Percentiles rank a stretch among this genome's conserved stretches.
These are phyloP conservation scores for Penicillium nordicum DNA, from an alignment of 2,329 filamentous ascomycete species.

Conservation along the genomic window DNA sequence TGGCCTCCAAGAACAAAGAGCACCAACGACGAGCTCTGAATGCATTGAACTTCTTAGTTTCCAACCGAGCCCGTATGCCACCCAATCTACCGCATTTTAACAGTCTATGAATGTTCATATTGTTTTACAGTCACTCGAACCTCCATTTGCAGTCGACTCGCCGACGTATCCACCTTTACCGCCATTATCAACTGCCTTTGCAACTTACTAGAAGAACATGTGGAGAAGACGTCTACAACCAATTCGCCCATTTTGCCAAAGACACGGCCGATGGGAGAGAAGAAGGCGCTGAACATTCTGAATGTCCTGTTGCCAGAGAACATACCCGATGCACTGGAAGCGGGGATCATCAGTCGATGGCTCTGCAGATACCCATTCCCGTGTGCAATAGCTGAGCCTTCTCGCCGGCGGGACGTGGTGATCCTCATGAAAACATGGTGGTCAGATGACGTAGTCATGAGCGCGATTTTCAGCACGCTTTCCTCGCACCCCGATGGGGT, in stretches of 20 bases:
- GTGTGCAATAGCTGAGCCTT: slow-evolving; percentile 54
- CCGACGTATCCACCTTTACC: slow-evolving; percentile 36
- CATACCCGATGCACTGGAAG: slow-evolving; percentile 56
- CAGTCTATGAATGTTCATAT: neutral
- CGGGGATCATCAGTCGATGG: slow-evolving; percentile 69
- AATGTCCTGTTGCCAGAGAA: slow-evolving; percentile 61
- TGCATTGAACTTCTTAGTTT: slow-evolving; percentile 44
- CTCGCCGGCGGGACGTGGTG: slow-evolving; percentile 40
- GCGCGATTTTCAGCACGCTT: slow-evolving; percentile 41
- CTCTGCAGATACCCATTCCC: slow-evolving; percentile 67
- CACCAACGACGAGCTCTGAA: slow-evolving; percentile 41
- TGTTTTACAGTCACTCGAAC: slow-evolving; percentile 34
- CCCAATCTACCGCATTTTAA: neutral
- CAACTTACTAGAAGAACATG: slow-evolving; percentile 40
- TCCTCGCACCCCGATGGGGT: slow-evolving; percentile 37
- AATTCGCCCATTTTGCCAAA: slow-evolving; percentile 39
- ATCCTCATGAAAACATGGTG: slow-evolving; percentile 43
- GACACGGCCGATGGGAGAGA: slow-evolving; percentile 43
- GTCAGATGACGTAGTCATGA: slow-evolving; percentile 44
- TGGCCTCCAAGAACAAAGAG: slow-evolving; percentile 38
- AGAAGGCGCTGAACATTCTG: slow-evolving; percentile 51
- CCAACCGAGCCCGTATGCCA: slow-evolving; percentile 37
- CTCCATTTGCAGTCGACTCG: slow-evolving; percentile 32
- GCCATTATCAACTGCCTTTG: slow-evolving; percentile 43
- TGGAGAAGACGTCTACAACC: slow-evolving; percentile 33